phyloP scores from a whole-genome alignment of 129 eudicot species.

The Lactuca saligna region DNA sequence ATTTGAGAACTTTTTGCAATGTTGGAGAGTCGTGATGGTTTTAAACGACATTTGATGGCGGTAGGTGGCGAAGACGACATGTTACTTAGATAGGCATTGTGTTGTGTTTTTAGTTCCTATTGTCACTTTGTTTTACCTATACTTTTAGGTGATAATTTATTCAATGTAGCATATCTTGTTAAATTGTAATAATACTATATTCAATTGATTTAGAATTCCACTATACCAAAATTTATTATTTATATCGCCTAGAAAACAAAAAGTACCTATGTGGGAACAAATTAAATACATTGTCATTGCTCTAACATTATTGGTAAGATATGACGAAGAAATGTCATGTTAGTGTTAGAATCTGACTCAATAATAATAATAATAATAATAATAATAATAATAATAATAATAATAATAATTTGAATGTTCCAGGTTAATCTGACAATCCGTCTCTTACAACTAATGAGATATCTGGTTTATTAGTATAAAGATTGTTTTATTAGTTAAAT shows the following conservation, averaged over 20 bases:
- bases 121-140: background rate
- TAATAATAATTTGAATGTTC: too few species aligned
- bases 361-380: too few species aligned
- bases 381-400: too few species aligned
- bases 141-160: background rate
- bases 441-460: background rate
- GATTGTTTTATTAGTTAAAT: background rate
- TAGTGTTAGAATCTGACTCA: too few species aligned
- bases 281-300: background rate
- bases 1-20: background rate
- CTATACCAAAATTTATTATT: background rate
- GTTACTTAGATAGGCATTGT: background rate
- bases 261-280: background rate
- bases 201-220: background rate
- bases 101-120: background rate
- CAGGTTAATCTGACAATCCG: background rate
- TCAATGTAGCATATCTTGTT: too few species aligned
- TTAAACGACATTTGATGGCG: background rate
- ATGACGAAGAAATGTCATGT: background rate
- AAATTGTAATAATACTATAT: too few species aligned
- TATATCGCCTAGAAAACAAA: background rate
- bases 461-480: background rate
- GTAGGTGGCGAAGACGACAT: background rate
- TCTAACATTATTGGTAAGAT: background rate
- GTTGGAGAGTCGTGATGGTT: background rate